These are phyloP conservation scores for Komagataella ulmi DNA, from an alignment of 805 yeast species.

Conservation along the genomic window DNA sequence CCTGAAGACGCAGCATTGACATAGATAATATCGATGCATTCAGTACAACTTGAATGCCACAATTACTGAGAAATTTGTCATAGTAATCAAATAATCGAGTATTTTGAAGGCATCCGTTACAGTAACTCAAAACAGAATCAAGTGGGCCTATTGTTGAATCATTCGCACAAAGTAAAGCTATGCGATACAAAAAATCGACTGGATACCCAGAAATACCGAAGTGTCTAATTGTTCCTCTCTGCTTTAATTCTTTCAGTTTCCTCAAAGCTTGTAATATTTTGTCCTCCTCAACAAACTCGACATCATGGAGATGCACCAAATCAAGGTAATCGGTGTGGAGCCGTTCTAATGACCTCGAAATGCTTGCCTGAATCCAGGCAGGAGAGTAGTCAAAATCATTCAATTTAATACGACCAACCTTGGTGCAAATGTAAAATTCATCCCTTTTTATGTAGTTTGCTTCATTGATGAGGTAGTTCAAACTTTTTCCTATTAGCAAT, in stretches of 20 bases:
- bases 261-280: constrained; percentile 49
- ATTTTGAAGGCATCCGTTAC: constrained; percentile 76
- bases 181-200: constrained; percentile 44
- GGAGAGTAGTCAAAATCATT: constrained; percentile 68
- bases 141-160: constrained; percentile 40
- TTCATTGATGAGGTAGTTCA: constrained; percentile 21
- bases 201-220: constrained; percentile 88
- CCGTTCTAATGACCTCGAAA: constrained; percentile 52
- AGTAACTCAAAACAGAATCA: constrained; percentile 69
- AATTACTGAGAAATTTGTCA: constrained; percentile 33
- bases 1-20: constrained; percentile 64
- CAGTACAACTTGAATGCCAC: constrained; percentile 44
- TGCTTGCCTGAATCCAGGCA: constrained; percentile 44
- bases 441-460: constrained; percentile 38
- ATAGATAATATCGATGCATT: constrained; percentile 82
- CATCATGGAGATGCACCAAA: constrained; percentile 77
- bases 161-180: constrained; percentile 27
- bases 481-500: constrained; percentile 52
- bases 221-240: constrained; percentile 45
- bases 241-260: constrained; percentile 44
- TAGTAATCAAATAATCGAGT: constrained; percentile 31
- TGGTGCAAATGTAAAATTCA: constrained; percentile 60
- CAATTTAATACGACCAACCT: constrained; percentile 65
- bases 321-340: constrained; percentile 62
- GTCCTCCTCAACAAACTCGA: constrained; percentile 57